Conservation (phyloP, 352 stramenopile species). For the Phytopythium sindhum region DNA sequence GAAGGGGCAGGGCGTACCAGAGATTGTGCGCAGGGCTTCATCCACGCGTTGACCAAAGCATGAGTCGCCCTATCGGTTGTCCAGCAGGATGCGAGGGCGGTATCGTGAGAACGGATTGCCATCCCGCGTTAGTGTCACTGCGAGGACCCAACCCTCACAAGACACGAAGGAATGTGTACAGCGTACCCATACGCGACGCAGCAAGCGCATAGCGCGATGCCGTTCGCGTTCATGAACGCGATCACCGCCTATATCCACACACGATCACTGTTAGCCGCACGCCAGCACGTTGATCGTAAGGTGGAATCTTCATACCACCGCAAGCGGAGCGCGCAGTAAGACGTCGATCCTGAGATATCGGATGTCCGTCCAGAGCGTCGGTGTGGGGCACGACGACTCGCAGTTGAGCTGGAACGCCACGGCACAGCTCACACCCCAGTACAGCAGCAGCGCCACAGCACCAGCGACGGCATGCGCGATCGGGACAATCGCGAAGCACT, state of each 20-base stretch:
- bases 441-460: conserved; percentile 20
- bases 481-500: conserved; percentile 38
- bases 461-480: conserved; percentile 26
- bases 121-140: neutral
- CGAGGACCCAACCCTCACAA: neutral
- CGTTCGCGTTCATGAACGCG: conserved; percentile 37
- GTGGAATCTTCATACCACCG: conserved; percentile 28
- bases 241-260: conserved; percentile 25
- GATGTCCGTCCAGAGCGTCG: conserved; percentile 60
- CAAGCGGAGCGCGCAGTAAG: conserved; percentile 39
- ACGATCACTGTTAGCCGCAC: neutral
- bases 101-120: neutral
- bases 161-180: neutral
- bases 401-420: conserved; percentile 61
- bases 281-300: neutral
- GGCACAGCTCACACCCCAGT: conserved; percentile 25
- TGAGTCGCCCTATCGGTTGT: conserved; percentile 16
- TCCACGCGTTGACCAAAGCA: conserved; percentile 32
- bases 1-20: conserved; percentile 23
- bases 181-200: conserved; percentile 30
- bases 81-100: neutral
- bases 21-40: conserved; percentile 42
- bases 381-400: conserved; percentile 40
- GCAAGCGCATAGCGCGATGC: conserved; percentile 24
- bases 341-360: conserved; percentile 37